These are phyloP conservation scores for Exidia glandulosa DNA, from an alignment of 768 basidiomycete genomes.

Conservation along the genomic window DNA sequence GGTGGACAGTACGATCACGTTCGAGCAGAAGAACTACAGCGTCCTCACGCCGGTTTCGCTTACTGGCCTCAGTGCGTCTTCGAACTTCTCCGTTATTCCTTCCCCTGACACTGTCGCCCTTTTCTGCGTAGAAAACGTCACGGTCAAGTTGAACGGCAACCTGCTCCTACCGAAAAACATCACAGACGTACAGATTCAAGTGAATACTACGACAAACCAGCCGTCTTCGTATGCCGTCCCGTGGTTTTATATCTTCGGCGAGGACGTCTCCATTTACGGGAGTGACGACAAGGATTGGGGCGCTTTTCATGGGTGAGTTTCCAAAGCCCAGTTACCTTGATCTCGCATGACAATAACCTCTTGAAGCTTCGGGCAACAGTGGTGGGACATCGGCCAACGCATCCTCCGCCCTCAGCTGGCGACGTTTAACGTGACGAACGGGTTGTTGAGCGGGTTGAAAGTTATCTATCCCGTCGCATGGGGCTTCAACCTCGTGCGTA, in stretches of 20 bases:
- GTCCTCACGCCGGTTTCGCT: conserved; percentile 27
- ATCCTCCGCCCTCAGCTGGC: conserved; percentile 35
- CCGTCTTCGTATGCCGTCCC: conserved; percentile 26
- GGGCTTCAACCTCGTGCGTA: conserved; percentile 27
- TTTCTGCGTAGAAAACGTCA: conserved; percentile 21
- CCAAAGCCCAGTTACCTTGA: neutral
- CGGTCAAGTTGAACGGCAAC: conserved; percentile 32
- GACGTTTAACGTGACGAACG: conserved; percentile 36
- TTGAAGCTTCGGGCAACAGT: conserved; percentile 32
- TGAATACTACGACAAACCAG: conserved; percentile 27
- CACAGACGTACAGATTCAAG: conserved; percentile 27
- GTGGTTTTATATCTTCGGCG: conserved; percentile 36
- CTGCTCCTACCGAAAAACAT: conserved; percentile 34
- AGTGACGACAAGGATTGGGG: conserved; percentile 30
- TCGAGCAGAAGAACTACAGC: conserved; percentile 25
- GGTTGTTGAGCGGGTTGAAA: conserved; percentile 27
- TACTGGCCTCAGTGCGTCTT: conserved; percentile 12
- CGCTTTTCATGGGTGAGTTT: conserved; percentile 25
- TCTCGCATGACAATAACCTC: neutral
- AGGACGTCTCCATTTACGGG: conserved; percentile 30
- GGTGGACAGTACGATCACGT: conserved; percentile 24
- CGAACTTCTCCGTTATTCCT: neutral
- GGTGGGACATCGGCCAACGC: conserved; percentile 34
- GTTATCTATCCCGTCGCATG: conserved; percentile 39
- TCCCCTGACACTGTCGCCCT: neutral